Evolutionary conservation across 345 rosid species (phyloP).

Genomic region (Erodium maritimum): DNA sequence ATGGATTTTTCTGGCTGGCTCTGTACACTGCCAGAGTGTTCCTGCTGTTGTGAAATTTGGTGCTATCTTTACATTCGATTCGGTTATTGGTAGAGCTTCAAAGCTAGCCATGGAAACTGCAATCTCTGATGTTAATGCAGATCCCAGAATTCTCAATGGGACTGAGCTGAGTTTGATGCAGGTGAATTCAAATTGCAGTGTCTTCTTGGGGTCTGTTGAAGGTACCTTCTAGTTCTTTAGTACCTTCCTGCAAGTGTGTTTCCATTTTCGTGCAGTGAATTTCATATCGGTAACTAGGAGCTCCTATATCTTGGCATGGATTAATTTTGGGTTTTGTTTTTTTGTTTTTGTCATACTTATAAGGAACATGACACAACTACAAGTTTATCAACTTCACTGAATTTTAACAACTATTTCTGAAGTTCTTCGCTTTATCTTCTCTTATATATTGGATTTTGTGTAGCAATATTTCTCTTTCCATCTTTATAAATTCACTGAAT

Average conservation of each 20-base stretch:
- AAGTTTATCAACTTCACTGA: background rate
- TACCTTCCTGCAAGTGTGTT: background rate
- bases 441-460: too few relatives aligned
- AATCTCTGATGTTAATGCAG: constrained; percentile 44
- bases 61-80: constrained; percentile 54
- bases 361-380: background rate
- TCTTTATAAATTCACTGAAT: too few relatives aligned
- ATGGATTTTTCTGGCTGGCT: constrained; percentile 3
- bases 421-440: too few relatives aligned
- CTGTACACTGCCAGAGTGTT: constrained; percentile 17
- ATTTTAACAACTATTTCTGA: too few relatives aligned
- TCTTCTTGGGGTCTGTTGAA: constrained; percentile 54
- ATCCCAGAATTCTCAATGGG: constrained; percentile 38
- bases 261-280: background rate
- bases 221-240: constrained; percentile 23
- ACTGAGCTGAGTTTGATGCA: constrained; percentile 30
- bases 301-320: background rate
- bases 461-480: too few relatives aligned
- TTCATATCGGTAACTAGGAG: background rate
- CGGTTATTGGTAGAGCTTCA: constrained; percentile 73
- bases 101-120: constrained; percentile 63
- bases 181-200: constrained; percentile 49
- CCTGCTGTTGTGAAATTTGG: constrained; percentile 56
- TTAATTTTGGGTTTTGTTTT: background rate
- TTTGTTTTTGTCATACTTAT: too few relatives aligned